Evolutionary conservation across 1,139 yeast genomes (phyloP), one percentile per base, ranked within the genome.

Genomic region (Lodderomyces parapsilosis): DNA sequence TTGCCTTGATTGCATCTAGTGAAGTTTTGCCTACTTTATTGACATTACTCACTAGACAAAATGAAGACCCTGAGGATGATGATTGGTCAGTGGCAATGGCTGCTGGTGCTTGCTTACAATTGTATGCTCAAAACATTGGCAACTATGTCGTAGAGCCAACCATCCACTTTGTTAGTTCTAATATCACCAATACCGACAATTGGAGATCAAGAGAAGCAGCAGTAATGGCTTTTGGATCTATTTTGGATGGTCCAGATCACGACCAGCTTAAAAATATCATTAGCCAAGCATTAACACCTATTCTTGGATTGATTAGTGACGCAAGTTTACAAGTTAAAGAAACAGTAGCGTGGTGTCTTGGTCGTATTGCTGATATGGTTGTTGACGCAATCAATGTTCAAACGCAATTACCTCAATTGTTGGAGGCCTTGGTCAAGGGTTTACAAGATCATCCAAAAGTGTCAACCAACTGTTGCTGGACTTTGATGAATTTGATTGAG

Each of bases 61-160:
- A 89, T 60, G 96, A 88, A 46, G 96, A 87, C 55, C 83, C 87
- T 28, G 93, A 84, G 59, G 97, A 90, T 61, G 99, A 93, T 59
- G 96, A 89, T 57, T 93, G 99, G 99, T 86, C 91, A 44, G 96
- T 90, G 38, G 83, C 97, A 7, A 93, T 93, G 99, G 97, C 99
- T 41, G 96, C 99, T 2, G 99, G 96, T 57, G 93, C 98, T 11
- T 94, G 98, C 67, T 73, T 93, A 58, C 96, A 89, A 68, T 74
- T 93, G 49, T 91, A 88, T 67, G 96, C 99, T 4, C 96, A 87
- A 63, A 81, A 86, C 58, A 86, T 95, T 41, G 94, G 93, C 13
- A 83, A 86, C 59, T 83, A 83, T 53, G 90, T 93, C 41, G 90
- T 91, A 36, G 86, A 82, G 49, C 93, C 95, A 38, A 88, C 96